phyloP scores from a whole-genome alignment of 305 asterid genomes.

The Euphrasia arctica region DNA sequence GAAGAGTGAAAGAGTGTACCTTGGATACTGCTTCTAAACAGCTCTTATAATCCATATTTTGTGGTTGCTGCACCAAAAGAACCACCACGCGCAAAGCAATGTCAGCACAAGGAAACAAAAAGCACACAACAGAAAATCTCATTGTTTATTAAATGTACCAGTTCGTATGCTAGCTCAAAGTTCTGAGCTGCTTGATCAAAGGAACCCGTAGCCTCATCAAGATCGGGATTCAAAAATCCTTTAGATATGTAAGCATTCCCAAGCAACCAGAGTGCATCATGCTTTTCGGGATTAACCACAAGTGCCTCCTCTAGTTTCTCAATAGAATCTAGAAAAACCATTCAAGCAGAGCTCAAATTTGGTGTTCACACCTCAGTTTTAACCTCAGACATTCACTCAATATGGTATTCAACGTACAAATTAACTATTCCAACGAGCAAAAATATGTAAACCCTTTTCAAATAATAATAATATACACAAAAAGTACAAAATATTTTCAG shows the following conservation, averaged over 20 bases:
- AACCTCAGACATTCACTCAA: not conserved
- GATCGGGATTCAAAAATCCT: conserved; percentile 76
- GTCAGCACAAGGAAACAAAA: conserved; percentile 20
- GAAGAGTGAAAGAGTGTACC: conserved; percentile 37
- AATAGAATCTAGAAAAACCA: conserved; percentile 53
- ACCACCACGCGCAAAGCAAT: not conserved
- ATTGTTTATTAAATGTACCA: conserved; percentile 40
- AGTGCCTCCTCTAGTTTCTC: conserved; percentile 91
- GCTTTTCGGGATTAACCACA: conserved; percentile 59
- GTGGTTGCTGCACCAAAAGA: conserved; percentile 67
- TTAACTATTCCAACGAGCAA: not conserved
- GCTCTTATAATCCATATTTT: conserved; percentile 73
- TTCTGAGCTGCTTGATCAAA: conserved; percentile 62
- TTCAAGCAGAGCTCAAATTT: conserved; percentile 20
- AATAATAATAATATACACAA: no score
- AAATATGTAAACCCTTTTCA: not conserved
- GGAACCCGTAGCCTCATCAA: conserved; percentile 55
- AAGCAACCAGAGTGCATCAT: conserved; percentile 85
- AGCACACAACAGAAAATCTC: not conserved
- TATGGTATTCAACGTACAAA: not conserved
- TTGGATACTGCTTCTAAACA: conserved; percentile 77
- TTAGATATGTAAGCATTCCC: conserved; percentile 88
- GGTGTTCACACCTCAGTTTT: not conserved
- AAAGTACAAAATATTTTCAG: no score
- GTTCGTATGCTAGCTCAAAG: conserved; percentile 73